Evolutionary conservation across 352 stramenopile genomes (phyloP), one percentile per base, ranked within the genome.

Genomic region (Albugo candida): DNA sequence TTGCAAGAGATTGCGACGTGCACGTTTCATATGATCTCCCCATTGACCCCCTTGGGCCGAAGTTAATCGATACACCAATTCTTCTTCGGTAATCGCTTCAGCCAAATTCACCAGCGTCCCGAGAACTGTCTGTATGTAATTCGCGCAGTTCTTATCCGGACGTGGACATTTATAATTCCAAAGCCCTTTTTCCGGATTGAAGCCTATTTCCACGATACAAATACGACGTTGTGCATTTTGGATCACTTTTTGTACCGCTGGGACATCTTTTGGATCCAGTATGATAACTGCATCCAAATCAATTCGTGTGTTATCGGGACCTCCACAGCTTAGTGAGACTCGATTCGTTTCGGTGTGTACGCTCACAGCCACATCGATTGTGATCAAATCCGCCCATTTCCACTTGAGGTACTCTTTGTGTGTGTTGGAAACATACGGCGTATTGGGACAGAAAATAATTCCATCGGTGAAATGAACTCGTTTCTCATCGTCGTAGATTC

Each of bases 371-470:
- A 94, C 86, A 53, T 94, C 82, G 24, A 94, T 67, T 16, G 79
- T 93, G 53, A 92, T 92, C 45, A 92, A 58, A 58, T 94, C 82
- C 35, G 71, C 69, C 79, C 80, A 94, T 58, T 94, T 94, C 82
- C 82, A 94, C 63, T 94, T 94, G 48, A 94, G 63, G 50, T 91
- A 91, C 47, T 91, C 77, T 53, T 80, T 76, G 66, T 89, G 70
- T 35, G 77, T 86, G 61, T 85, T 85, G 18, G 65, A 60, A 45
- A 85, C 59, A 53, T 89, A 89, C 51, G 74, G 79, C 31, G 79
- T 82, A 48, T 85, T 83, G 17, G 82, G 82, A 47, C 82, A 91
- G 46, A 94, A 93, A 19, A 94, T 69, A 16, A 94, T 75, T 35
- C 82, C 82, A 52, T 94, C 82, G 31, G 81, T 94, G 54, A 85